phyloP scores from a whole-genome alignment of 805 yeast species.

The Saccharomyces jurei region DNA sequence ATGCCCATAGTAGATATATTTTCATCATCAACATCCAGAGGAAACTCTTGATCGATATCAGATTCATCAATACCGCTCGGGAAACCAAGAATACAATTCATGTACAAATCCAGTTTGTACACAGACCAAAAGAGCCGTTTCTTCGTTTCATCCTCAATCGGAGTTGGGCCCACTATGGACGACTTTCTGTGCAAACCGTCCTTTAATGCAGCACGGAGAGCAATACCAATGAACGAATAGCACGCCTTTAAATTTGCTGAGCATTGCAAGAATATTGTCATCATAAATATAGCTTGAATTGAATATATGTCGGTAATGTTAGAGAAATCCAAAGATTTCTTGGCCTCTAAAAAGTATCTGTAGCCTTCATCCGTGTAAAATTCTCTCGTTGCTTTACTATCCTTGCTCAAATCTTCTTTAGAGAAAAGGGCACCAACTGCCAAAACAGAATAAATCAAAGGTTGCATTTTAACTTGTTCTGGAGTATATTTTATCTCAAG shows the following conservation, averaged over 20 bases:
- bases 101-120: conserved; percentile 83
- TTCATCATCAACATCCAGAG: conserved; percentile 79
- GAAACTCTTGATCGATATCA: conserved; percentile 82
- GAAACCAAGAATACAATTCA: conserved; percentile 77
- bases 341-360: conserved; percentile 70
- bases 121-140: conserved; percentile 85
- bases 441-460: conserved; percentile 75
- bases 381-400: conserved; percentile 16
- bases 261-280: conserved; percentile 78
- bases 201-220: conserved; percentile 69
- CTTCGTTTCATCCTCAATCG: conserved; percentile 73
- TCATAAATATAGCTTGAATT: conserved; percentile 79
- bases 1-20: conserved; percentile 65
- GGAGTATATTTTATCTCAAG: conserved; percentile 47
- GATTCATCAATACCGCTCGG: conserved; percentile 71
- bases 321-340: conserved; percentile 71
- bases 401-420: conserved; percentile 39
- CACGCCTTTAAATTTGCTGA: conserved; percentile 82
- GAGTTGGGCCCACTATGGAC: conserved; percentile 51
- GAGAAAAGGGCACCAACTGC: conserved; percentile 81
- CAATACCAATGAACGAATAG: conserved; percentile 84
- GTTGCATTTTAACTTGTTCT: conserved; percentile 66
- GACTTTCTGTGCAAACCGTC: conserved; percentile 77
- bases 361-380: conserved; percentile 67
- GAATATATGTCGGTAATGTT: conserved; percentile 74